phyloP scores from a whole-genome alignment of 805 yeast species.

The Yamadazyma sp. region DNA sequence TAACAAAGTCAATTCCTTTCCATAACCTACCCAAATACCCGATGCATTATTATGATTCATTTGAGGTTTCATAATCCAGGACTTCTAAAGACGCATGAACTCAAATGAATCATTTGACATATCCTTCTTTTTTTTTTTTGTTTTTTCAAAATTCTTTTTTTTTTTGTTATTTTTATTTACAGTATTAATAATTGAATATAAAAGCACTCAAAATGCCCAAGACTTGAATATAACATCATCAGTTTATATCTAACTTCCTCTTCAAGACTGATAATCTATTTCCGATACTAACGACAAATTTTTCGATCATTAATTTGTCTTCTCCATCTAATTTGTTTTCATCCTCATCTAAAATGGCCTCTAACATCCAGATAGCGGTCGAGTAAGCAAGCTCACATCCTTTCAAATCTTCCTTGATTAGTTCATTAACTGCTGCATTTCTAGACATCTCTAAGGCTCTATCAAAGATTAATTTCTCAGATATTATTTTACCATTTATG shows the following conservation, averaged over 20 bases:
- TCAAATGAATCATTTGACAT: no score
- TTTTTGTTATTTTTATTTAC: neutral
- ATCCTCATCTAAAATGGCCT: conserved; percentile 66
- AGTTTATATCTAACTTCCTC: conserved; percentile 43
- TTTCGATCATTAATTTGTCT: conserved; percentile 73
- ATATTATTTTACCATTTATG: conserved; percentile 39
- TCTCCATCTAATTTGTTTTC: conserved; percentile 55
- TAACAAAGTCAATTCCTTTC: no score
- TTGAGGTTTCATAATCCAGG: no score
- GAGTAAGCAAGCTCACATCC: conserved; percentile 88
- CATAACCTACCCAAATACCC: no score
- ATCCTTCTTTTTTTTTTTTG: no score
- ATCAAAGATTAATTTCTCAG: conserved; percentile 87
- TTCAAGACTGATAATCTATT: conserved; percentile 71
- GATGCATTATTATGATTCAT: no score
- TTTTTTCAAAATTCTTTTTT: conserved; percentile 5
- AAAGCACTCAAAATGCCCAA: no score
- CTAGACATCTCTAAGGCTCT: conserved; percentile 92
- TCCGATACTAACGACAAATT: conserved; percentile 79
- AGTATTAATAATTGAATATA: no score
- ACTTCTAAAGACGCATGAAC: no score
- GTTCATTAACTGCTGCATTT: conserved; percentile 85
- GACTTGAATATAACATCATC: no score
- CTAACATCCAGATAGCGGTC: conserved; percentile 94
- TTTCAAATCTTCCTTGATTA: conserved; percentile 64